Conservation (phyloP, 164 flowering plant species). For the Aristolochia californica region DNA sequence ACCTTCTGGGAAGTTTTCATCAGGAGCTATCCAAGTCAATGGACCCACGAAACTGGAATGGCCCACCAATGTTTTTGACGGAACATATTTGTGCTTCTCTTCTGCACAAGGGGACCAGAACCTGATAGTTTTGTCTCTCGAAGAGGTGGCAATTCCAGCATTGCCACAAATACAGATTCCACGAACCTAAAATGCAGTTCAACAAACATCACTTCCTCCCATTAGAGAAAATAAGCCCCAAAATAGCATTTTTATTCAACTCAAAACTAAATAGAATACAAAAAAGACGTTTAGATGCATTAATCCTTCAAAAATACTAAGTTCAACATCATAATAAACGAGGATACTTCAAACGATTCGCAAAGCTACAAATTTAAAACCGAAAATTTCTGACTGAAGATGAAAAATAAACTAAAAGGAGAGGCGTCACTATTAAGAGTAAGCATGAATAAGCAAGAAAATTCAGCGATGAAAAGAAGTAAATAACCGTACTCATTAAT, state of each 20-base stretch:
- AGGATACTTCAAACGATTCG: neutral
- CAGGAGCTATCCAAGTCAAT: conserved; percentile 71
- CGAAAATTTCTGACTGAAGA: no score
- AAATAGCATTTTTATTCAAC: no score
- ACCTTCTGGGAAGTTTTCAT: conserved; percentile 59
- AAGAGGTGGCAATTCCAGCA: conserved; percentile 74
- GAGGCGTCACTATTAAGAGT: no score
- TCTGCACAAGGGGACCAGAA: conserved; percentile 50
- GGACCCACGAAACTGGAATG: conserved; percentile 96
- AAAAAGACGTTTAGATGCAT: no score
- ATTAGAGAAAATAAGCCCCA: no score
- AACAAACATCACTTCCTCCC: neutral
- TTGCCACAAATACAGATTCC: conserved; percentile 77
- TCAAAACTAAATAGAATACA: no score
- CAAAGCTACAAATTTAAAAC: neutral
- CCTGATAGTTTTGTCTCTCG: conserved; percentile 76
- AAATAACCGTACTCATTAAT: no score
- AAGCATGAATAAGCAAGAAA: no score
- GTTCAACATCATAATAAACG: neutral
- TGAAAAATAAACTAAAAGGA: no score
- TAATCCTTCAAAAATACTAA: neutral
- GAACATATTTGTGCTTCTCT: conserved; percentile 29
- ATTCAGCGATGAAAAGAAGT: no score
- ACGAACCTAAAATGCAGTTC: conserved; percentile 47
- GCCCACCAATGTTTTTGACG: conserved; percentile 55